Evolutionary conservation across 1,284 basidiomycete genomes (phyloP).

Genomic region (Cronartium quercuum): DNA sequence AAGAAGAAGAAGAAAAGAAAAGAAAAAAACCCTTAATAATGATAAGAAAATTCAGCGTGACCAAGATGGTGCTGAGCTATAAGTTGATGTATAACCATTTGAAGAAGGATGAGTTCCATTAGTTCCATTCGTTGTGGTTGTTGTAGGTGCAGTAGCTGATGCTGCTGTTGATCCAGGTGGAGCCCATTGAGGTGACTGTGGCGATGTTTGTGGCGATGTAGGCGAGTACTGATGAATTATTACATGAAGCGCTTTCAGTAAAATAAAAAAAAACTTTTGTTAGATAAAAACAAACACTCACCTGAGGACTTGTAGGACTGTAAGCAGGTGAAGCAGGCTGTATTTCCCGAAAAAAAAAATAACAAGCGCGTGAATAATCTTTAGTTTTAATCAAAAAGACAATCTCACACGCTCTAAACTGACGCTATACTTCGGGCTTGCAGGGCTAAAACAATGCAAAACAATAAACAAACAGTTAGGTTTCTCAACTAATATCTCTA

Average conservation of each 20-base stretch:
- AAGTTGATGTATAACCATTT: not conserved
- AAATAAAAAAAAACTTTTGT: conserved; percentile 57
- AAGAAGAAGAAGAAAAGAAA: not conserved
- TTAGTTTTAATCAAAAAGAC: not conserved
- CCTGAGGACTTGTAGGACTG: conserved; percentile 40
- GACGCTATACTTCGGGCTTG: conserved; percentile 40
- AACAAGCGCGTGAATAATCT: conserved; percentile 1
- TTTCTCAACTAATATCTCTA: too few relatives aligned
- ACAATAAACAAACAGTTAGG: not conserved
- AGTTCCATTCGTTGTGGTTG: conserved; percentile 1
- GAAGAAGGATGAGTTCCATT: conserved; percentile 30
- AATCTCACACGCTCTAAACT: conserved; percentile 30
- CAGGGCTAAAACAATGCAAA: conserved; percentile 16
- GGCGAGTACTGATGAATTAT: conserved; percentile 59
- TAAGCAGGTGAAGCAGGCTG: conserved; percentile 48
- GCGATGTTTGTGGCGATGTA: conserved; percentile 41
- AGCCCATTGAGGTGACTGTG: conserved; percentile 39
- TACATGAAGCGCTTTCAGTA: conserved; percentile 46
- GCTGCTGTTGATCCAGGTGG: conserved; percentile 5
- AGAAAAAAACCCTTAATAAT: not conserved
- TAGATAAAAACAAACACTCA: conserved; percentile 45
- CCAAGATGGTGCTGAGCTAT: conserved; percentile 34
- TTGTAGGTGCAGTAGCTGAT: conserved; percentile 1
- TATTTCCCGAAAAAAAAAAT: conserved; percentile 57
- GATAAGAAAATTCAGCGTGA: conserved; percentile 8